Conservation (phyloP, 495 filamentous ascomycete species). For the Xylaria grammica region DNA sequence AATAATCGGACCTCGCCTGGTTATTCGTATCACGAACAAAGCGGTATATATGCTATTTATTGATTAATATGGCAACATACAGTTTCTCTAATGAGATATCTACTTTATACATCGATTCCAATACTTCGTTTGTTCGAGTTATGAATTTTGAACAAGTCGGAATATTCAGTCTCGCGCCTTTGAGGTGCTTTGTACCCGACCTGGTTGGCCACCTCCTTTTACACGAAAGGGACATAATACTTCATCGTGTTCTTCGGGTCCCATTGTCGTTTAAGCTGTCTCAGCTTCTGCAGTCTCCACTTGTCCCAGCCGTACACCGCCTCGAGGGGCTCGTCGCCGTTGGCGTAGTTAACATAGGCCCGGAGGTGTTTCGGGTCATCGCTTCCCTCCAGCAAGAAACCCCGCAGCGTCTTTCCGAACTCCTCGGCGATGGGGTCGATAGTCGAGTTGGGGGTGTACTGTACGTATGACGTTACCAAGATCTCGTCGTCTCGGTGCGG, state of each 20-base stretch:
- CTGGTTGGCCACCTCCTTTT: too few species aligned
- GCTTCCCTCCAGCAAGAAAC: slow-evolving; percentile 12
- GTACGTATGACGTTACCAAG: background rate
- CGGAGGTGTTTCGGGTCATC: slow-evolving; percentile 24
- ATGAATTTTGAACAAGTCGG: too few species aligned
- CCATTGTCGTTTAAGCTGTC: slow-evolving; percentile 43
- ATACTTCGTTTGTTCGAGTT: too few species aligned
- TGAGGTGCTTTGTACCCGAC: too few species aligned
- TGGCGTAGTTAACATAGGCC: slow-evolving; percentile 57
- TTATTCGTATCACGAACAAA: too few species aligned
- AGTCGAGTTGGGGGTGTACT: background rate
- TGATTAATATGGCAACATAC: too few species aligned
- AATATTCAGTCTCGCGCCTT: too few species aligned
- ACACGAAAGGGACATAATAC: slow-evolving; percentile 44
- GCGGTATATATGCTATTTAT: too few species aligned
- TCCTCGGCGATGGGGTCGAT: slow-evolving; percentile 14
- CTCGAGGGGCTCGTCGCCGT: slow-evolving; percentile 46
- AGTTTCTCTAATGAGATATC: too few species aligned
- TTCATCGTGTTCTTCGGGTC: slow-evolving; percentile 49
- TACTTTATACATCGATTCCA: too few species aligned
- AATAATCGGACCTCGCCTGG: too few species aligned
- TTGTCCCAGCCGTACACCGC: slow-evolving; percentile 54
- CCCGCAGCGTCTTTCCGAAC: slow-evolving; percentile 17
- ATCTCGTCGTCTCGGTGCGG: slow-evolving; percentile 34
- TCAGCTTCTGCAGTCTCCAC: slow-evolving; percentile 49